phyloP scores from a whole-genome alignment of 176 grass and related monocot species.

The Tuctoria greenei region DNA sequence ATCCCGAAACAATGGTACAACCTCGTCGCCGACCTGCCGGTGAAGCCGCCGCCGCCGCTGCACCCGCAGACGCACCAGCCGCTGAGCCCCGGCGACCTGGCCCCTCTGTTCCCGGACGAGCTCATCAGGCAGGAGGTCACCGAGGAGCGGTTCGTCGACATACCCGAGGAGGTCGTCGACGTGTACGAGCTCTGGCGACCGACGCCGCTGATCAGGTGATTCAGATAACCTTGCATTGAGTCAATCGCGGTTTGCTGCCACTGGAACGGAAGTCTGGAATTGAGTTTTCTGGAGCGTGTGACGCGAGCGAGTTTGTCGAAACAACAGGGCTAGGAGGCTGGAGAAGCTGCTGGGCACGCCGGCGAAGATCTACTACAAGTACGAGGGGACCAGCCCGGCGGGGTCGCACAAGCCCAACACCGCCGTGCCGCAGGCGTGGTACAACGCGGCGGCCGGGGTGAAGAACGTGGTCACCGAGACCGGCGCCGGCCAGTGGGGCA shows the following conservation, averaged over 20 bases:
- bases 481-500: constrained; percentile 95
- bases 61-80: constrained; percentile 83
- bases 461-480: constrained; percentile 88
- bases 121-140: constrained; percentile 84
- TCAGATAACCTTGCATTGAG: not conserved
- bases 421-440: constrained; percentile 88
- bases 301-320: too few relatives aligned
- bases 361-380: constrained; percentile 98
- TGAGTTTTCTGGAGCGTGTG: too few relatives aligned
- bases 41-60: constrained; percentile 80
- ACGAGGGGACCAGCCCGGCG: constrained; percentile 90
- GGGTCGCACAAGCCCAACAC: constrained; percentile 97
- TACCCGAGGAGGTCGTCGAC: constrained; percentile 76
- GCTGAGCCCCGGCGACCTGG: constrained; percentile 59
- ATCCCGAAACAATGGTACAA: constrained; percentile 98
- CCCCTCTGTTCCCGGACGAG: constrained; percentile 90
- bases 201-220: constrained; percentile 77
- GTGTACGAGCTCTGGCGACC: constrained; percentile 88
- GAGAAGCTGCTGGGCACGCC: constrained; percentile 80
- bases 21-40: constrained; percentile 73
- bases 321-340: constrained; percentile 69
- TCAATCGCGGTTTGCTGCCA: not conserved
- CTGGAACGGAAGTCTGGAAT: not conserved
- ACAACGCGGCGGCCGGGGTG: constrained; percentile 78
- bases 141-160: constrained; percentile 68